A percentile compares a stretch with the other conserved stretches of the same genome.
These are phyloP conservation scores for Fusarium veterinarium DNA, from an alignment of 2,329 filamentous ascomycete species.

Conservation along the genomic window DNA sequence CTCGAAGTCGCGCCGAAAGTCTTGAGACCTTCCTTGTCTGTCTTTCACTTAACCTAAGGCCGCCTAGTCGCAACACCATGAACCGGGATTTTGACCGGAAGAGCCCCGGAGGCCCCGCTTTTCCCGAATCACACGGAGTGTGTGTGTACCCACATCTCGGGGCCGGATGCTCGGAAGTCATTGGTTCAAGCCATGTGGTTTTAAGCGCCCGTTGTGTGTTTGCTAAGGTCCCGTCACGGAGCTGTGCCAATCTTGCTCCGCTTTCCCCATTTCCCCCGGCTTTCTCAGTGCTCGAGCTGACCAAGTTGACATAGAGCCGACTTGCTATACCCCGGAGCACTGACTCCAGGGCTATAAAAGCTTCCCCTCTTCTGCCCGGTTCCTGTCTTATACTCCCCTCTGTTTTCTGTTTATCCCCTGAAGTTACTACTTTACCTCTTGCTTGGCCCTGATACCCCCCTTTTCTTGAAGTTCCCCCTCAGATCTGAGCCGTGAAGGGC, in stretches of 20 bases:
- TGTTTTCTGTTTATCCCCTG: not conserved
- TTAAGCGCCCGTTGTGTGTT: not conserved
- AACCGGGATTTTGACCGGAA: not conserved
- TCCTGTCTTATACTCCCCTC: too few relatives aligned
- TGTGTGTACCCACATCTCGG: constrained; percentile 6
- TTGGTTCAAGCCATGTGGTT: not conserved
- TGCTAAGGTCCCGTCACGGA: not conserved
- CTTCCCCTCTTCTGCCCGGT: not conserved
- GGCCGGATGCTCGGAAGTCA: not conserved
- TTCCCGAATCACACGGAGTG: constrained; percentile 13
- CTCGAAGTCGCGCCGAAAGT: accelerated
- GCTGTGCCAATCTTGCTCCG: not conserved
- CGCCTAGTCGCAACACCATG: not conserved
- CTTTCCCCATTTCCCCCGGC: not conserved
- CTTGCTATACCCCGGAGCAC: not conserved
- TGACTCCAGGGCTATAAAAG: not conserved
- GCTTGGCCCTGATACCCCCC: not conserved
- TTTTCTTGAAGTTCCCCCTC: too few relatives aligned
- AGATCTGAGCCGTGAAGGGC: not conserved
- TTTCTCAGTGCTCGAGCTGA: not conserved
- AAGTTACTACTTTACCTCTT: not conserved
- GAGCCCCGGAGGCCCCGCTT: not conserved
- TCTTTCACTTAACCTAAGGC: too few relatives aligned
- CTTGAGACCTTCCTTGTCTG: not conserved
- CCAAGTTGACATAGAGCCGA: not conserved